These are phyloP conservation scores for Phylloporus sp. DNA, from an alignment of 1,284 basidiomycete species.

Conservation along the genomic window DNA sequence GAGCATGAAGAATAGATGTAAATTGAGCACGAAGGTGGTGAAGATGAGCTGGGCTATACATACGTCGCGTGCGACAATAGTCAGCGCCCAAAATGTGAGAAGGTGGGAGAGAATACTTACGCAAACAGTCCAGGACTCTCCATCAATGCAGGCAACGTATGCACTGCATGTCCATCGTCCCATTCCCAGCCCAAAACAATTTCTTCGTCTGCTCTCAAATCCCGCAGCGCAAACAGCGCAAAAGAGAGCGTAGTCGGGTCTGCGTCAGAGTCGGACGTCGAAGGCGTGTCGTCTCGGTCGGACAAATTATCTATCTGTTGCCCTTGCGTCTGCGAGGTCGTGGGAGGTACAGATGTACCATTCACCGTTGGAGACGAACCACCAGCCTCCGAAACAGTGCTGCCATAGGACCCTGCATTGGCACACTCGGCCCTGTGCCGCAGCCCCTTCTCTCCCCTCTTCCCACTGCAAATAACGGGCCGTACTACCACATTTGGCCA, in stretches of 20 bases:
- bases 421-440: constrained; percentile 26
- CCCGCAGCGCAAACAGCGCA: constrained; percentile 82
- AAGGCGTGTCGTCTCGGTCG: constrained; percentile 35
- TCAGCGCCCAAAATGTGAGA: constrained; percentile 7
- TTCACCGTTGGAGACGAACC: constrained; percentile 12
- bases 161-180: constrained; percentile 92
- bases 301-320: constrained; percentile 22
- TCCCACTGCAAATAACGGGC: constrained; percentile 65
- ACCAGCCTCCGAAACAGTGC: not conserved
- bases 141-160: constrained; percentile 76
- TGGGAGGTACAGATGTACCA: constrained; percentile 13
- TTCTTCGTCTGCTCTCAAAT: constrained; percentile 84
- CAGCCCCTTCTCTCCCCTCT: constrained; percentile 20
- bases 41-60: constrained; percentile 51
- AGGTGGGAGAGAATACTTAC: constrained; percentile 42
- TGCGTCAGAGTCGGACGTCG: constrained; percentile 36
- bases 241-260: constrained; percentile 64
- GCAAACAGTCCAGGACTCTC: constrained; percentile 57
- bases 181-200: constrained; percentile 95
- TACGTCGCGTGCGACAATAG: constrained; percentile 1
- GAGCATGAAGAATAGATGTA: constrained; percentile 71
- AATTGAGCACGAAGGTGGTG: constrained; percentile 64
- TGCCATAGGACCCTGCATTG: constrained; percentile 8
- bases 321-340: constrained; percentile 11
- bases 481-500: constrained; percentile 88